Base-by-base conservation (phyloP, 495 filamentous ascomycete genomes). In the Penicillium coffeae region DNA sequence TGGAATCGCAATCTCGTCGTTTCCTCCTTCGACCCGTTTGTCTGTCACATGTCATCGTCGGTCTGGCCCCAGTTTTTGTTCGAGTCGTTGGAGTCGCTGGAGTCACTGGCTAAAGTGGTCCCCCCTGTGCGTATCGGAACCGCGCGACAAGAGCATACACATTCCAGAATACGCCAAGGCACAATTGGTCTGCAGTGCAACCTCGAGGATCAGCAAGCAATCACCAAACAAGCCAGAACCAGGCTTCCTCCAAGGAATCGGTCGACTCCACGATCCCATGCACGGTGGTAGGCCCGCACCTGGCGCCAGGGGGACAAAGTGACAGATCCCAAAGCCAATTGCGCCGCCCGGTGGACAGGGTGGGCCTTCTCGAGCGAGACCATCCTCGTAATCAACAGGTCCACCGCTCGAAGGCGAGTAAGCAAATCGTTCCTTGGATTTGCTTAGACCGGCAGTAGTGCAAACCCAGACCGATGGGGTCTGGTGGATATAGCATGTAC, bases 171-270 rank as follows among this genome's bases (percentile, higher is more conserved):
- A 48, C 50, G 46, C 30, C 6, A 12, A 33, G 16, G 21, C 19
- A 16, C 13, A 27, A 40, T 27, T 32, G 32, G 13, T 18, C 30
- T 47, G 48, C 52, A 59, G 43, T 55, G 52, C 49, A 55, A 56
- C 58, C 46, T 42, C 14, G 20, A 18, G n/a, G 20, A 43, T 38
- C 35, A 45, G 25, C 45, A 39, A 45, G 33, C 42, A 34, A 25
- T 16, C 25, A 32, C 38, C 43, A 40, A 27, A 16, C 2, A 25
- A 14, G 14, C 42, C 37, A 30, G 42, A 30, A 30, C 10, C 25
- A 30, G 25, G 25, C 25, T 5, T 30, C 25, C 25, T 30, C 25
- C 10, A 30, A 30, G 25, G 25, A 30, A 30, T 10, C 25, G 25
- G 5, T 30, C 10, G 25, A 30, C 25, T 30, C 25, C 25, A 30